These are phyloP conservation scores for Botrytis sinoallii DNA, from an alignment of 2,329 filamentous ascomycete species.

Conservation along the genomic window DNA sequence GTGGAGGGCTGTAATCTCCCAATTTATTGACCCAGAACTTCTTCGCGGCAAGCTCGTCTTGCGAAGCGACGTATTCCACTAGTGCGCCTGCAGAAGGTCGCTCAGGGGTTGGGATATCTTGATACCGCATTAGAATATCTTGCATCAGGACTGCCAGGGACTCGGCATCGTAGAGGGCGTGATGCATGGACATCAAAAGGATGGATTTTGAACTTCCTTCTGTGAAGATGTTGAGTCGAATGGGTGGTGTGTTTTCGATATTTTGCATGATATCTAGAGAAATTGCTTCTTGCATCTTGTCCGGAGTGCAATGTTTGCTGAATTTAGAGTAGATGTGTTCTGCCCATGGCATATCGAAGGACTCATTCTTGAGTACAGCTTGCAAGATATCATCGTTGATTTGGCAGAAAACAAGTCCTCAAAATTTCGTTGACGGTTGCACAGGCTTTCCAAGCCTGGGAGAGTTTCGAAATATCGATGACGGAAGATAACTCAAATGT, in stretches of 20 bases:
- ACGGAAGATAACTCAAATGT: conserved; percentile 23
- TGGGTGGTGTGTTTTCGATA: background rate
- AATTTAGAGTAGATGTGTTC: background rate
- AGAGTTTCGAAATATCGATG: conserved; percentile 26
- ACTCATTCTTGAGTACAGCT: background rate
- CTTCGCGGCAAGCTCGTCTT: background rate
- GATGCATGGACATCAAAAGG: conserved; percentile 28
- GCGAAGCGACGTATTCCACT: background rate
- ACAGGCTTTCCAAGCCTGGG: conserved; percentile 19
- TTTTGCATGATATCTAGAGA: background rate
- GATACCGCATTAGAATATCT: background rate
- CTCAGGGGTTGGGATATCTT: background rate
- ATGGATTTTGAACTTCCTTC: background rate
- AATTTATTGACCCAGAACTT: conserved; percentile 10
- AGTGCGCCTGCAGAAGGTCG: background rate
- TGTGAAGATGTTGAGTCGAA: conserved; percentile 1
- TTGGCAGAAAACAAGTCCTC: conserved; percentile 19
- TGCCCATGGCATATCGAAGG: background rate
- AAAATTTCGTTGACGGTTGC: conserved; percentile 12
- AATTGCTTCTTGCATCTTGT: background rate
- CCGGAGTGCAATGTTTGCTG: background rate
- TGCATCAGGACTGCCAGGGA: background rate
- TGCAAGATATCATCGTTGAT: conserved; percentile 8
- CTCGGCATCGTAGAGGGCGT: conserved; percentile 49
- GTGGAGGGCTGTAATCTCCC: background rate